phyloP scores from a whole-genome alignment of 2,329 filamentous ascomycete genomes.

The Colletotrichum trifolii region DNA sequence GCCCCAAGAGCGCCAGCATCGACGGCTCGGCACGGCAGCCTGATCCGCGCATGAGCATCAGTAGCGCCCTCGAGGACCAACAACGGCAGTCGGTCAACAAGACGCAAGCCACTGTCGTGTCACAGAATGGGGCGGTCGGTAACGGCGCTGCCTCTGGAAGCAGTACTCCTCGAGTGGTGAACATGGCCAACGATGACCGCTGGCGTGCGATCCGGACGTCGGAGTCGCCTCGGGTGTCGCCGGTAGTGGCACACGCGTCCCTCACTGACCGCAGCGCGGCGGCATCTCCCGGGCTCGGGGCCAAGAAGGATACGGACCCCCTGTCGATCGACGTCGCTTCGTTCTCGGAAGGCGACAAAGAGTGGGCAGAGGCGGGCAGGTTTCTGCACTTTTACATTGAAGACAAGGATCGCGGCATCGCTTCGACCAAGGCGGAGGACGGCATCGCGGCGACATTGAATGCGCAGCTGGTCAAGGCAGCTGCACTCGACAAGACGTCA shows the following conservation, averaged over 20 bases:
- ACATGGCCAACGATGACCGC: conserved; percentile 19
- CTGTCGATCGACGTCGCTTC: conserved; percentile 24
- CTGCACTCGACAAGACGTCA: conserved; percentile 16
- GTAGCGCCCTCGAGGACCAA: conserved; percentile 18
- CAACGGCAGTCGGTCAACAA: not conserved
- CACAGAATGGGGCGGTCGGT: not conserved
- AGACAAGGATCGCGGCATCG: conserved; percentile 24
- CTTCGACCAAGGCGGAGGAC: conserved; percentile 4
- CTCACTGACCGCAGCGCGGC: conserved; percentile 21
- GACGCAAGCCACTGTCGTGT: not conserved
- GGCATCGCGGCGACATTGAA: conserved; percentile 27
- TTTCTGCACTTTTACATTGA: conserved; percentile 21
- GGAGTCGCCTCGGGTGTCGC: conserved; percentile 23
- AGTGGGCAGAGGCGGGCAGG: conserved; percentile 16
- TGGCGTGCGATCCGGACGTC: conserved; percentile 32
- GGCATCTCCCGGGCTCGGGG: conserved; percentile 11
- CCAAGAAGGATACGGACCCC: conserved; percentile 8
- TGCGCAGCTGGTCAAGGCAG: conserved; percentile 19
- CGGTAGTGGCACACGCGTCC: conserved; percentile 2
- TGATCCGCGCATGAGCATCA: conserved; percentile 33
- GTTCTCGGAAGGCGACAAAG: conserved; percentile 25
- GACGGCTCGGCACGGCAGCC: conserved; percentile 20
- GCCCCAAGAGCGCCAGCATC: conserved; percentile 5
- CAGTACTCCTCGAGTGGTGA: conserved; percentile 25
- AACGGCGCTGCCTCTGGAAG: conserved; percentile 17